Conservation (phyloP, 345 rosid genomes). For the Linum lewisii region DNA sequence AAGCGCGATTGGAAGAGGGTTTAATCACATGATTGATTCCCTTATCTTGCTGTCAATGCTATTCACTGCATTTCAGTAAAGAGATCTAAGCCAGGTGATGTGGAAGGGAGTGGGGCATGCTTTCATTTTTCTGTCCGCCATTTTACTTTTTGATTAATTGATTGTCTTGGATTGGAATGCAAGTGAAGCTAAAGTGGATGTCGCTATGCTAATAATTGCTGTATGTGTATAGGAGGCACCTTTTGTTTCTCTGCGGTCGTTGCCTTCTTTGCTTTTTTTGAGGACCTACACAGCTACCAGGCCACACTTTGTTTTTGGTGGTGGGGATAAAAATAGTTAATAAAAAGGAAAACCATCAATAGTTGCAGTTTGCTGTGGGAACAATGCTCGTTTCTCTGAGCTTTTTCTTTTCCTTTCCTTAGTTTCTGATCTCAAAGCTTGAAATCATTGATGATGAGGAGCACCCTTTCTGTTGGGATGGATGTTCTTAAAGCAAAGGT, state of each 20-base stretch:
- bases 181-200: constrained; percentile 47
- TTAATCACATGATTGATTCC: constrained; percentile 29
- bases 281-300: too few species aligned
- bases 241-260: constrained; percentile 16
- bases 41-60: constrained; percentile 27
- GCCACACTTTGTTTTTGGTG: too few species aligned
- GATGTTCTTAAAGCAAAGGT: constrained; percentile 20
- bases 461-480: constrained; percentile 22
- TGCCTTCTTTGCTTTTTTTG: constrained; percentile 19
- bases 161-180: constrained; percentile 54
- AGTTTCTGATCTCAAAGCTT: constrained; percentile 25
- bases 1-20: constrained; percentile 12
- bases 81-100: constrained; percentile 30
- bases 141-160: background rate
- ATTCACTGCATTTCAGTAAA: constrained; percentile 24
- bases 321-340: too few species aligned
- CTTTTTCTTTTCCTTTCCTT: constrained; percentile 6
- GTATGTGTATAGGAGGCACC: constrained; percentile 15
- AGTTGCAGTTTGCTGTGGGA: constrained; percentile 17
- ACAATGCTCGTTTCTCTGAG: constrained; percentile 12
- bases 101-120: constrained; percentile 1
- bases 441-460: constrained; percentile 18
- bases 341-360: constrained; percentile 7
- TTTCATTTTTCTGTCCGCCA: background rate
- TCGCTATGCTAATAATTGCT: constrained; percentile 18